Base-by-base conservation (phyloP, 2,329 filamentous ascomycete genomes). In the Rutstroemia sp. region DNA sequence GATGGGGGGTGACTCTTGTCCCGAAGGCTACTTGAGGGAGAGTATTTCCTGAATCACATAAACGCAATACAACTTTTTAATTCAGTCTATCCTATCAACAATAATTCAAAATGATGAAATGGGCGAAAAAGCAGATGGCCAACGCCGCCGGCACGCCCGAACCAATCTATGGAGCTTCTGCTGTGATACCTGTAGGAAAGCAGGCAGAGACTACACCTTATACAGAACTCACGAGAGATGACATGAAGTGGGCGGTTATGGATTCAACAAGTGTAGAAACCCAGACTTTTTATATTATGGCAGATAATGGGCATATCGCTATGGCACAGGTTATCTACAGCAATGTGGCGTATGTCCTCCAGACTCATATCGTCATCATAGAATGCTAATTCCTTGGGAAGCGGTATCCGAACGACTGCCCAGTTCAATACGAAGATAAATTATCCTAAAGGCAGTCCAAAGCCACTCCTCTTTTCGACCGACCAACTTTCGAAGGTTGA, bases 341-440 rank as follows among this genome's bases (percentile, higher is more conserved):
- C 78, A 96, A 96, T 74, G 88, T 99, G 71, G 87, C 83, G 92
- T 96, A 84, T 73, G 86, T 19, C 37, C 46, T 17, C 39, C 39
- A 17, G 41, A 14, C 10, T 34, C 30, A 34, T 14, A 12, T 34
- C 9, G 30, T 34, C 30, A 34, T 34, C 3, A 12, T 14, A 47
- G 19, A 57, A 16, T 58, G 63, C 66, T 67, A 38, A 68, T 30
- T 47, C 39, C 69, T 45, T 61, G 17, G 58, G 7, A 70, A 96
- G 92, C 65, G 92, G 92, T 71, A 83, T 99, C 63, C 87, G 88
- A 67, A 92, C 87, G 45, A 99, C 92, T 25, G 86, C 83, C 70
- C 92, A 97, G 75, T 96, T 97, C 81, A 96, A 89, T 77, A 83
- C 82, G 73, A 97, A 97, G 78, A 81, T 97, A 72, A 95, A 92